Base-by-base conservation (phyloP, 129 eudicot genomes). In the Scalesia atractyloides region DNA sequence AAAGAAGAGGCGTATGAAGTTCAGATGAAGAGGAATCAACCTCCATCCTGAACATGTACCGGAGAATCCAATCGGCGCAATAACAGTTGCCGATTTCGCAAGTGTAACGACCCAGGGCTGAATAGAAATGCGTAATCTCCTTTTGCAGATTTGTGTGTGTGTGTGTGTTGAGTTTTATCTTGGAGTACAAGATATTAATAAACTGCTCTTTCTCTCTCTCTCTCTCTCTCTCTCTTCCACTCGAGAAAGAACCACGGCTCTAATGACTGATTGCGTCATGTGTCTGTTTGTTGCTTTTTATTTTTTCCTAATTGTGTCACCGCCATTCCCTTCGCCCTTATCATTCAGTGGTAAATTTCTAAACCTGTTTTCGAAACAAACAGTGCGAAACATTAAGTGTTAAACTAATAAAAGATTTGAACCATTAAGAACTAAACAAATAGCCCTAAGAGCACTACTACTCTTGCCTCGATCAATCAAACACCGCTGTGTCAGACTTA, bases 31-130 rank as follows among this genome's bases (percentile, higher is more conserved):
- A 76, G 44, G 92, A 87, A 76, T 91, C 97, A 66, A 86, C 74
- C 66, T 84, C 90, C 97, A 88, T 91, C 44, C 72, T 64, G 44
- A 88, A 66, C 69, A 91, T 44, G 22, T 62, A 68, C 0, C 83
- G 74, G 26, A 91, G 64, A 78, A 78, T 22, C 90, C 96, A 86
- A 81, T 84, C 91, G 84, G 84, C 76, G 77, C 90, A 88, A 68
- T 68, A 79, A 63, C 96, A 82, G 81, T 75, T 69, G 64, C 76
- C 82, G 72, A 79, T 60, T 85, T 82, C 73, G 73, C 81, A 5
- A 73, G 73, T 73, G 58, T 76, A 82, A 85, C 83, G 84, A 83
- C 86, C 91, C 91, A 85, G 89, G 57, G 76, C 77, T 80, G 76
- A 39, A 57, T 30, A 30, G 34, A 30, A 30, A 30, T 30, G 34